Base-by-base conservation (phyloP, 192 early-diverging fungal species). In the Mortierella alpina region DNA sequence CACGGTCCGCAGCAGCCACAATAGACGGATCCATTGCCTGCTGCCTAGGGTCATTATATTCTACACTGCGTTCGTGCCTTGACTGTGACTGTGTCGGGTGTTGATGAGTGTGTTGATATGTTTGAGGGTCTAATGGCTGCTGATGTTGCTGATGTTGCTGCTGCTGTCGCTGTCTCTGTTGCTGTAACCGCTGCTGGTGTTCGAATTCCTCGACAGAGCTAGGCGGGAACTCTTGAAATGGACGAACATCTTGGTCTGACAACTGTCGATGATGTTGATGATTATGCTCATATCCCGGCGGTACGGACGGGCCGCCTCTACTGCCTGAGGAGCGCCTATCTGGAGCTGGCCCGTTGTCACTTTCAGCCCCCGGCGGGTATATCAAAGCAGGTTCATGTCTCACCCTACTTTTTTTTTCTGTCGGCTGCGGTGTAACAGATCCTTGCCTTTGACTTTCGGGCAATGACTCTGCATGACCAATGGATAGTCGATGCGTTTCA, bases 161-260 rank as follows among this genome's bases (percentile, higher is more conserved):
- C 50, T 59, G 62, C 10, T 62, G 53, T 17, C 23, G 20, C 54
- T 59, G 56, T n/a, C 40, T 75, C 52, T 63, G 41, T 12, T 41
- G 42, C 13, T 65, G 68, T n/a, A 52, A 49, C n/a, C 54, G 62
- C 8, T 66, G 76, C 3, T 40, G 31, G 42, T 61, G 47, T 40
- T 74, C 72, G 61, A 61, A 66, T 51, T 74, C 64, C 17, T 61
- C 63, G 0, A 59, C 65, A 18, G 60, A 60, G 14, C 20, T n/a
- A 14, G 53, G 71, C 11, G 69, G 41, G 10, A n/a, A 52, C 14
- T 52, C 50, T 14, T 4, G 10, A 44, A 20, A 23, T 15, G 56
- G 53, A 15, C 42, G 62, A 45, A n/a, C 0, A 69, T 57, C 23
- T 18, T 68, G 53, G 4, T 9, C 31, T 9, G 68, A 52, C 23